These are phyloP conservation scores for Aspergillus conjunctus DNA, from an alignment of 495 filamentous ascomycete genomes.

Conservation along the genomic window DNA sequence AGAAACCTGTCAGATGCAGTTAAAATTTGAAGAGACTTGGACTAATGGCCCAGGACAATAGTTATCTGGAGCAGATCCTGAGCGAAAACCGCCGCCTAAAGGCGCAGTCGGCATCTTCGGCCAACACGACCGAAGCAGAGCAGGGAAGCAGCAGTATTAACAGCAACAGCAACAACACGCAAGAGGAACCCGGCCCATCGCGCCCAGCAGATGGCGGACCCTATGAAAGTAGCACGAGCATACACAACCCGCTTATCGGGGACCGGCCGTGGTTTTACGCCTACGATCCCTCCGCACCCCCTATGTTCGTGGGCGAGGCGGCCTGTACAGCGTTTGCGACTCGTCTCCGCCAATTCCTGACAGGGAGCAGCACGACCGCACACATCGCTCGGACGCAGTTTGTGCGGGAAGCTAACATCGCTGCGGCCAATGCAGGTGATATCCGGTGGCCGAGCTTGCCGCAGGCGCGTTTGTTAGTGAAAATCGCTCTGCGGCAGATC, in stretches of 20 bases:
- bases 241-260: slow-evolving; percentile 44
- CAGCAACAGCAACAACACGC: neutral
- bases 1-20: slow-evolving; percentile 1
- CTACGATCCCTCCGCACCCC: slow-evolving; percentile 46
- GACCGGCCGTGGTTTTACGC: slow-evolving; percentile 50
- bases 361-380: slow-evolving; percentile 38
- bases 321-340: slow-evolving; percentile 52
- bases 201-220: slow-evolving; percentile 27
- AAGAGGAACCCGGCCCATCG: slow-evolving; percentile 22
- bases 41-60: slow-evolving; percentile 12
- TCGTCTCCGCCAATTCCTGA: slow-evolving; percentile 46
- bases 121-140: slow-evolving; percentile 30
- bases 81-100: slow-evolving; percentile 45
- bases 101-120: slow-evolving; percentile 40
- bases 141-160: slow-evolving; percentile 1
- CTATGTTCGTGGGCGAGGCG: slow-evolving; percentile 49
- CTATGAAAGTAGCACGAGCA: slow-evolving; percentile 37
- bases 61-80: slow-evolving; percentile 41
- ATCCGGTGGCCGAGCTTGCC: slow-evolving; percentile 44
- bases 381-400: slow-evolving; percentile 49
- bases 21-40: neutral
- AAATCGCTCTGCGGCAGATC: slow-evolving; percentile 46
- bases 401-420: slow-evolving; percentile 40
- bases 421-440: slow-evolving; percentile 35
- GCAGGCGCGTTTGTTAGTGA: slow-evolving; percentile 44